Conservation (phyloP, 371 early-diverging fungal species). For the Mucor sp. region DNA sequence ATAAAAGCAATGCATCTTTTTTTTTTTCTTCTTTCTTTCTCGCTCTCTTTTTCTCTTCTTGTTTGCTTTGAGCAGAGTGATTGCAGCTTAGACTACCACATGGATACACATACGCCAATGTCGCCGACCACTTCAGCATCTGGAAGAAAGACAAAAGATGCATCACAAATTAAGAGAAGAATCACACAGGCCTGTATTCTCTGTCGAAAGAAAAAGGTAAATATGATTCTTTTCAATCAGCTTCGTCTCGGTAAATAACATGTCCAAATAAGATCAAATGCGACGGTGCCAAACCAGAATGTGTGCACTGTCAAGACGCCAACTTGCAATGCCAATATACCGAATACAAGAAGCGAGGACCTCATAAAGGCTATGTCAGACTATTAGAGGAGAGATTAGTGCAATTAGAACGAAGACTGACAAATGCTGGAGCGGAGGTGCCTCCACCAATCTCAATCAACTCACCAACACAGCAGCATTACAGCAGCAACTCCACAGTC, state of each 20-base stretch:
- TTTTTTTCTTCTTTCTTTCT: neutral
- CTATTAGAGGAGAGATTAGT: constrained; percentile 70
- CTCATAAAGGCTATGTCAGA: constrained; percentile 79
- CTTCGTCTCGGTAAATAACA: neutral
- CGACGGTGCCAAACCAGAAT: constrained; percentile 81
- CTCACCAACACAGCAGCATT: neutral
- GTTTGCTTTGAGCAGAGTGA: neutral
- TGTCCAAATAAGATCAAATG: constrained; percentile 61
- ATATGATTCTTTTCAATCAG: neutral
- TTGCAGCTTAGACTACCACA: neutral
- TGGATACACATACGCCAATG: neutral
- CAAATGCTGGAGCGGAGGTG: constrained; percentile 14
- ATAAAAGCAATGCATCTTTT: neutral
- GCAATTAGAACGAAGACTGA: constrained; percentile 64
- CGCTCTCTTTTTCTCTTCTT: neutral
- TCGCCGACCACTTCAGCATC: neutral
- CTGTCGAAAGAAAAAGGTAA: constrained; percentile 80
- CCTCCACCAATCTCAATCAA: constrained; percentile 12
- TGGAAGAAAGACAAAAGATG: neutral
- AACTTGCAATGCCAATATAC: constrained; percentile 71
- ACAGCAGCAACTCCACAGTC: neutral
- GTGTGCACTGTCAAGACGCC: constrained; percentile 76
- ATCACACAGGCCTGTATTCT: constrained; percentile 82
- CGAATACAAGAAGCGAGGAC: constrained; percentile 79
- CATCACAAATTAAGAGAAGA: constrained; percentile 30